Base-by-base conservation (phyloP, 2,329 filamentous ascomycete genomes). In the Diaporthe eres region DNA sequence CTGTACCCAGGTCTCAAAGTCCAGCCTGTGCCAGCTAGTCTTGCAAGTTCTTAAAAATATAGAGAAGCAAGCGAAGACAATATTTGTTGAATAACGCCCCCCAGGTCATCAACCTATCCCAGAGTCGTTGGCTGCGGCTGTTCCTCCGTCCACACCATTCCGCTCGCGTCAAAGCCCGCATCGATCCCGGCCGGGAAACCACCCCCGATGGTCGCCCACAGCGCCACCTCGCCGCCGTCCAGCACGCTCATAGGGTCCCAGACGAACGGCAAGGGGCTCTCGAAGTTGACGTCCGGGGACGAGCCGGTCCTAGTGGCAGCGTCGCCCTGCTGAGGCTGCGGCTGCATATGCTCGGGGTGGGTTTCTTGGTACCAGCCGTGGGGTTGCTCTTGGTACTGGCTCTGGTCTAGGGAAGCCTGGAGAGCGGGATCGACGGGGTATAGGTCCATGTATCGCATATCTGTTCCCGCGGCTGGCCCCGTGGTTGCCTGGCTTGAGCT, bases 231-330 rank as follows among this genome's bases (percentile, higher is more conserved):
- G 25, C 71, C 71, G 12, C 71, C 71, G 12, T 73, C 57, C 12
- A 73, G 10, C 39, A 73, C 25, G 19, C 22, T 67, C 71, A 73
- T 73, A 8, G 71, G 44, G 31, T 67, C 58, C 58, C 58, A 73
- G 6, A 51, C 44, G 28, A 39, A 53, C 12, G 42, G 28, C 31
- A 63, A 31, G 1, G 71, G 58, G 47, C 42, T 47, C 6, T 73
- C 42, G 17, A 73, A 67, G 42, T 67, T 39, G 57, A 53, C 34
- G 47, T 68, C 65, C 8, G 47, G 65, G 13, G 47, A 68, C 7
- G 47, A 25, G 0, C 44, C 63, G 9, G 28, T 68, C 5, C 44
- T 31, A 22, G 63, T 17, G 22, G 39, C 9, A 15, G 22, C n/a
- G 5, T 25, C 31, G n/a, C 19, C 17, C 22, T 34, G 44, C 31